Conservation (phyloP, 805 yeast genomes). For the Helenozyma rhizophorensis region DNA sequence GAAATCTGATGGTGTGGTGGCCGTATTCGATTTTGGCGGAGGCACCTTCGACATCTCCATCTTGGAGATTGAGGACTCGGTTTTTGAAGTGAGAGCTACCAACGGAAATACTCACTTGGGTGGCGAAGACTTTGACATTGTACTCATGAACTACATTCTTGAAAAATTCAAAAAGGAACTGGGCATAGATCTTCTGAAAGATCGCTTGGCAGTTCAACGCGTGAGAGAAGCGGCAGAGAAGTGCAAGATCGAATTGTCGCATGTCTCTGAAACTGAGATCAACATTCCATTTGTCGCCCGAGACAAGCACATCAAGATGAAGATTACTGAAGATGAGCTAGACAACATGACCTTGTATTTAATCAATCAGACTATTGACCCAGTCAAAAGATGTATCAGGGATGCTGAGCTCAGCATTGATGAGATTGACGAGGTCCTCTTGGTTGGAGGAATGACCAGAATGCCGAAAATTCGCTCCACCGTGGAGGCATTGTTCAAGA, state of each 20-base stretch:
- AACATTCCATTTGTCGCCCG: conserved; percentile 66
- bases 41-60: conserved; percentile 83
- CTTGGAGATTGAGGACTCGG: conserved; percentile 74
- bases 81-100: conserved; percentile 77
- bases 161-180: conserved; percentile 53
- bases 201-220: conserved; percentile 64
- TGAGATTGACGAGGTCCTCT: conserved; percentile 68
- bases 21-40: conserved; percentile 76
- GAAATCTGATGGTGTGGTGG: conserved; percentile 46
- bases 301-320: conserved; percentile 56
- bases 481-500: conserved; percentile 56
- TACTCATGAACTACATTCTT: conserved; percentile 54
- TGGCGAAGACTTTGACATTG: conserved; percentile 80
- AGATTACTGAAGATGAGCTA: conserved; percentile 60
- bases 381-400: conserved; percentile 67
- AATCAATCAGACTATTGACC: conserved; percentile 64
- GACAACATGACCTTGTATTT: conserved; percentile 64
- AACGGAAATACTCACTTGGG: conserved; percentile 84
- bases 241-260: conserved; percentile 72
- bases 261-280: conserved; percentile 55
- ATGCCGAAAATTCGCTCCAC: conserved; percentile 74
- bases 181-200: conserved; percentile 44
- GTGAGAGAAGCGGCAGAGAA: conserved; percentile 76
- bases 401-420: conserved; percentile 66
- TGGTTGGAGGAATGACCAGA: conserved; percentile 89